Percentiles rank a stretch among this genome's conserved stretches.
Evolutionary conservation across 2,329 filamentous ascomycete species (phyloP).

Genomic region (Botrytis fabae): DNA sequence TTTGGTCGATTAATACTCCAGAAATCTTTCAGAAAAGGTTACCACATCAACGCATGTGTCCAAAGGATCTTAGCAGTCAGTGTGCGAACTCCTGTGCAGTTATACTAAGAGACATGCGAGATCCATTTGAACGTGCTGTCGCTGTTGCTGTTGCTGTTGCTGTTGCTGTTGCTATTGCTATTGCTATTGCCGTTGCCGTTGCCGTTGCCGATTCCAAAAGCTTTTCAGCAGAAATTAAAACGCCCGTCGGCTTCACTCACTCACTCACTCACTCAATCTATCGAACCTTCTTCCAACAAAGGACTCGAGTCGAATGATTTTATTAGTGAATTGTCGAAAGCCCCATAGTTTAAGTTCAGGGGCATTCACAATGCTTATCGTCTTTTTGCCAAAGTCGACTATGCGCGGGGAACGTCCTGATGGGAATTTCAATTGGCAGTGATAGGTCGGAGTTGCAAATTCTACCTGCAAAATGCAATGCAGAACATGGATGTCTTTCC

Average conservation of each 20-base stretch:
- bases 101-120: not conserved
- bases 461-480: conserved; percentile 19
- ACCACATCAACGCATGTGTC: not conserved
- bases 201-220: not conserved
- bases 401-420: not conserved
- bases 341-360: conserved; percentile 12
- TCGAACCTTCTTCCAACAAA: not conserved
- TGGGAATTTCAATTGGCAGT: conserved; percentile 10
- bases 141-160: not conserved
- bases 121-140: conserved; percentile 1
- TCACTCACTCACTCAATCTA: not conserved
- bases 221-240: not conserved
- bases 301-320: not conserved
- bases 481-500: conserved; percentile 17
- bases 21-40: not conserved
- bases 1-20: not conserved
- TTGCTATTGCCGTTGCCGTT: not conserved
- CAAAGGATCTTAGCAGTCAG: conserved; percentile 3
- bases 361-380: not conserved
- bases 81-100: not conserved
- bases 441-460: conserved; percentile 3
- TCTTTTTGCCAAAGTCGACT: not conserved
- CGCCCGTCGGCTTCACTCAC: not conserved
- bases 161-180: not conserved
- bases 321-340: conserved; percentile 3